phyloP scores from a whole-genome alignment of 192 early-diverging fungal species.

The Hyaloraphidium curvatum region DNA sequence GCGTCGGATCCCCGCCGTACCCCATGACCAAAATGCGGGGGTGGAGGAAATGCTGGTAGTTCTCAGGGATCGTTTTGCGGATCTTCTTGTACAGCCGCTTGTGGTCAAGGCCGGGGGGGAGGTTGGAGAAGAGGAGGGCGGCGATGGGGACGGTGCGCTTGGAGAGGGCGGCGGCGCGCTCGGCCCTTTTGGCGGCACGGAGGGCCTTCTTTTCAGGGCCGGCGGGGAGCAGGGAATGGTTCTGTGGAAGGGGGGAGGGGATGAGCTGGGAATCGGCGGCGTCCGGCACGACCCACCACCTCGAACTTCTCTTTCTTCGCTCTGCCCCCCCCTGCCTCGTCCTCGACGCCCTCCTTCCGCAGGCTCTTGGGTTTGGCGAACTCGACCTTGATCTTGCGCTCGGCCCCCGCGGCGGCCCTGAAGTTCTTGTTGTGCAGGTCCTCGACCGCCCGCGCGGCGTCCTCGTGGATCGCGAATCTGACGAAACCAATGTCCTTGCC shows the following conservation, averaged over 20 bases:
- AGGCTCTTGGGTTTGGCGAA: conserved; percentile 31
- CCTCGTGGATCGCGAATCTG: conserved; percentile 57
- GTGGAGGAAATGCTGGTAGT: too few relatives aligned
- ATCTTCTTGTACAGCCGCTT: conserved; percentile 60
- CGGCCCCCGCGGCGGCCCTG: too few relatives aligned
- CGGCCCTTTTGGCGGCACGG: too few relatives aligned
- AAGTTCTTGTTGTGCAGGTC: conserved; percentile 61
- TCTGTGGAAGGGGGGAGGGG: background rate
- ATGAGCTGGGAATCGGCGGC: background rate
- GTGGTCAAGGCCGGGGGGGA: conserved; percentile 43
- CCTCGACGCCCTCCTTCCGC: background rate
- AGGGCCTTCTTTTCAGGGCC: too few relatives aligned
- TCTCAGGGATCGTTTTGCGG: too few relatives aligned
- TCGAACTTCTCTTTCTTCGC: background rate
- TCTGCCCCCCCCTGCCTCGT: background rate
- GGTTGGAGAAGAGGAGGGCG: too few relatives aligned
- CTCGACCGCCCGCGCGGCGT: conserved; percentile 55
- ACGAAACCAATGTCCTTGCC: conserved; percentile 72
- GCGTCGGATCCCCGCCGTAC: too few relatives aligned
- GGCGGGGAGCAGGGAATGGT: too few relatives aligned
- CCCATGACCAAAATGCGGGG: too few relatives aligned
- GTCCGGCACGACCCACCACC: background rate
- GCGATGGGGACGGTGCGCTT: too few relatives aligned
- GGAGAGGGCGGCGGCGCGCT: too few relatives aligned
- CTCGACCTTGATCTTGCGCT: conserved; percentile 52